Evolutionary conservation across 805 yeast genomes (phyloP).

Genomic region (Saccharomycopsis synnaedendra): DNA sequence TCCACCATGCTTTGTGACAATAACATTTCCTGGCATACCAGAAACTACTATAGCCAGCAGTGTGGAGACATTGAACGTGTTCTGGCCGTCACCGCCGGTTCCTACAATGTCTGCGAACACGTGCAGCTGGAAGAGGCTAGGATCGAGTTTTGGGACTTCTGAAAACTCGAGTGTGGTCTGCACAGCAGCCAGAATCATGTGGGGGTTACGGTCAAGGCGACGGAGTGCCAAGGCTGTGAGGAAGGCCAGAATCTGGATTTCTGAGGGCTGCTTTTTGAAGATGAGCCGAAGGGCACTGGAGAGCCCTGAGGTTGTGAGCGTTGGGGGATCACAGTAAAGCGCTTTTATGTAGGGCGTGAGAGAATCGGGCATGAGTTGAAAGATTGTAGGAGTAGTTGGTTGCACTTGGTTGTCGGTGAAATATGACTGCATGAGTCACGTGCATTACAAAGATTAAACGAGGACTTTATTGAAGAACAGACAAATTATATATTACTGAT

Average conservation of each 20-base stretch:
- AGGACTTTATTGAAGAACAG: too few relatives aligned
- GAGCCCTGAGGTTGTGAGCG: constrained; percentile 11
- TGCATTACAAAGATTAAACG: background rate
- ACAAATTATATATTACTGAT: too few relatives aligned
- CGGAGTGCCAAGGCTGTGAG: constrained; percentile 64
- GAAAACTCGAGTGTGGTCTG: constrained; percentile 59
- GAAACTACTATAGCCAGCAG: constrained; percentile 91
- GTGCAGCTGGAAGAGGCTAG: constrained; percentile 27
- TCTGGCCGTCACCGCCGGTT: constrained; percentile 98
- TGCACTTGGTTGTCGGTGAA: too few relatives aligned
- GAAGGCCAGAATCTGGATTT: constrained; percentile 62
- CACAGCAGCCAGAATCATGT: constrained; percentile 79
- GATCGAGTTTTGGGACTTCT: constrained; percentile 31
- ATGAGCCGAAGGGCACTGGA: constrained; percentile 20
- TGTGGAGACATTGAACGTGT: constrained; percentile 93
- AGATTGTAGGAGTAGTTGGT: background rate
- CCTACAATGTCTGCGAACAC: constrained; percentile 81
- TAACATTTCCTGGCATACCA: constrained; percentile 45
- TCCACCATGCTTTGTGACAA: constrained; percentile 83
- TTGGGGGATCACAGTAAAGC: constrained; percentile 9
- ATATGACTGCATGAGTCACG: background rate
- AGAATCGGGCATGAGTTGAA: background rate
- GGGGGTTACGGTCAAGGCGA: constrained; percentile 73
- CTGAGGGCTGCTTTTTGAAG: constrained; percentile 3
- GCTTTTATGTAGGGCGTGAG: constrained; percentile 13